Base-by-base conservation (phyloP, 148 eudicot genomes). In the Chenopodium suecicum region DNA sequence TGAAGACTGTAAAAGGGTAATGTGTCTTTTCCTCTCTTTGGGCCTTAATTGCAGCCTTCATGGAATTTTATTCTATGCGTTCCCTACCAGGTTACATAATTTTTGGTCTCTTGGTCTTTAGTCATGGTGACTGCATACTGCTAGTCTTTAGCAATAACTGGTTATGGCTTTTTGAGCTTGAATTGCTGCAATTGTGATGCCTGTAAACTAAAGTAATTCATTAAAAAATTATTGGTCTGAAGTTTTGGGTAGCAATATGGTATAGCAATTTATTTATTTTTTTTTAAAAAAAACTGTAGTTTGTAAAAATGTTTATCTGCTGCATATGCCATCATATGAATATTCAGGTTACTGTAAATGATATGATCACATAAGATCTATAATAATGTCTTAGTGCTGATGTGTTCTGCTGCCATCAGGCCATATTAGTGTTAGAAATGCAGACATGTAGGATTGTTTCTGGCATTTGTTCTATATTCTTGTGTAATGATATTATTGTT, bases 1-100 rank as follows among this genome's bases (percentile, higher is more conserved):
- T 96, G 90, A 96, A 94, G 87, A 94, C 97, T 56, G 94, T 96
- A 29, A 94, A 96, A 89, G 98, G 99, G 99, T 94, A 91, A 85
- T 79, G 48, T 62, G 32, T 48, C 37, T 76, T 70, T 70, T 34
- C 1, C 11, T 46, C 34, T 66, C 34, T 65, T 50, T 7, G 31
- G 56, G 56, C 16, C 14, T 0, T 52, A 10, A 3, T 52, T 52
- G 56, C 56, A 52, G 16, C 56, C 56, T 52, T 10, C 56, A 2
- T 10, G 17, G 16, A 52, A 10, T 52, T 52, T 10, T 11, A 52
- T 52, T 52, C 12, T 52, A 10, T 52, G 11, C 1, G 12, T 14
- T 52, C 56, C 12, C 56, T 52, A 52, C 2, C 16, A 56, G 6
- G 22, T 4, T 56, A 16, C 22, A 56, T 16, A 56, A 56, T 19